These are phyloP conservation scores for Fusarium zealandicum DNA, from an alignment of 2,329 filamentous ascomycete genomes.

Conservation along the genomic window DNA sequence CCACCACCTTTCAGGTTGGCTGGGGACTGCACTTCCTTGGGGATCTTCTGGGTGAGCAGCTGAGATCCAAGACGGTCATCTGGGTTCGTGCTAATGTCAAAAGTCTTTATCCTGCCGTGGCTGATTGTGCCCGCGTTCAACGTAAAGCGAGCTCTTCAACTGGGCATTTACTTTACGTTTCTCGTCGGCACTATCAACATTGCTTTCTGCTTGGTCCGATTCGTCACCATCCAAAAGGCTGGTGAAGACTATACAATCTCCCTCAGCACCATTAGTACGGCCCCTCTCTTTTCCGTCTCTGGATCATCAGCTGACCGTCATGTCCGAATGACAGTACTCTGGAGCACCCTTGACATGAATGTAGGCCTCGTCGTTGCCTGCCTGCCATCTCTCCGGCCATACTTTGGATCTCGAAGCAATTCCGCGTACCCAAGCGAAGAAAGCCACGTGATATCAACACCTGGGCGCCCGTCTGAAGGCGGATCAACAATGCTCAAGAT, in stretches of 20 bases:
- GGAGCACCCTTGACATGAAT: constrained; percentile 26
- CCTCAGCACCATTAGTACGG: constrained; percentile 16
- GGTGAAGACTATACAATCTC: constrained; percentile 17
- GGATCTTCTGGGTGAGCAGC: constrained; percentile 6
- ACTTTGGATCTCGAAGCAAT: constrained; percentile 14
- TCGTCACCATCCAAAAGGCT: constrained; percentile 20
- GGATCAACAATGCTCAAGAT: not conserved
- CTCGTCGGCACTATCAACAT: constrained; percentile 31
- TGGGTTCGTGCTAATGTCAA: not conserved
- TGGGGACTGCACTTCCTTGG: constrained; percentile 25
- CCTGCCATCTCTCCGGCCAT: constrained; percentile 27
- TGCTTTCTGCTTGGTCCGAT: constrained; percentile 15
- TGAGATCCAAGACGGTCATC: fast-evolving
- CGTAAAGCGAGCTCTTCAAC: constrained; percentile 1
- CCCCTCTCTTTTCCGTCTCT: not conserved
- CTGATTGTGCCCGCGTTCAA: constrained; percentile 18
- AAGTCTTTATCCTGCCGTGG: constrained; percentile 28
- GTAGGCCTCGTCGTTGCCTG: constrained; percentile 31
- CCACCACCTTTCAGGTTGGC: constrained; percentile 13
- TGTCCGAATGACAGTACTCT: constrained; percentile 6
- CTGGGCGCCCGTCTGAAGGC: not conserved
- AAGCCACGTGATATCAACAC: not conserved
- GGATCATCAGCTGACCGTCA: too few relatives aligned
- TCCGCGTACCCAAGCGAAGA: constrained; percentile 2
- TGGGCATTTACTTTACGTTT: constrained; percentile 31